Percentiles rank a stretch among this genome's conserved stretches.
Evolutionary conservation across 495 filamentous ascomycete species (phyloP).

Genomic region (Lepraria neglecta): DNA sequence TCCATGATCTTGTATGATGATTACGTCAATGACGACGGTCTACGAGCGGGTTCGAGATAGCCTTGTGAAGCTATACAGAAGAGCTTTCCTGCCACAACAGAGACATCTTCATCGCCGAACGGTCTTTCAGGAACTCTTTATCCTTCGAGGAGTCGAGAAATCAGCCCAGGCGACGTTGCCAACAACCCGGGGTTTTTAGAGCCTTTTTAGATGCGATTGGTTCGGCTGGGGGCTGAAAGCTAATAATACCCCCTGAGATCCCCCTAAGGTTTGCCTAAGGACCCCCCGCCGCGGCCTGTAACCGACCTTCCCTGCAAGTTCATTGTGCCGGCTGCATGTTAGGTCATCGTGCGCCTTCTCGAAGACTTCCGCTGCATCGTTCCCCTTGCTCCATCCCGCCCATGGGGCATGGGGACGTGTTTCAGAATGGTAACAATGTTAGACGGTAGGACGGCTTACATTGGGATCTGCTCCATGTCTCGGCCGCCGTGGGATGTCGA

Average conservation of each 20-base stretch:
- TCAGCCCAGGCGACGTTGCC: background rate
- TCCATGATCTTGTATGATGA: too few relatives aligned
- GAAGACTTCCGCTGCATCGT: constrained; percentile 1
- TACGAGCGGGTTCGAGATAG: too few relatives aligned
- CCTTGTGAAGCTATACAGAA: too few relatives aligned
- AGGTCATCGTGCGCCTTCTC: constrained; percentile 4
- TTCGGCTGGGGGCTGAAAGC: background rate
- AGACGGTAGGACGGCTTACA: constrained; percentile 9
- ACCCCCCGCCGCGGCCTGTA: background rate
- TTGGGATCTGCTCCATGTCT: background rate
- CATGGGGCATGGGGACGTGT: background rate
- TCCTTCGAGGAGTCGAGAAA: background rate
- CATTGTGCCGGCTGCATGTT: constrained; percentile 6
- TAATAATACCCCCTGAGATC: background rate
- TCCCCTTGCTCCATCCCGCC: background rate
- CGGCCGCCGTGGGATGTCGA: background rate
- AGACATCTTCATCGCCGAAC: too few relatives aligned
- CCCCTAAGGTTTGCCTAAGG: background rate
- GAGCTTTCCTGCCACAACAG: too few relatives aligned
- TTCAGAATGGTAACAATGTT: background rate
- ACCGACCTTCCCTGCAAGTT: background rate
- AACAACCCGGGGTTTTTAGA: background rate
- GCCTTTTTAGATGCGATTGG: constrained; percentile 1
- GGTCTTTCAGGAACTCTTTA: background rate
- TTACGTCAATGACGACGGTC: too few relatives aligned